These are phyloP conservation scores for Sugiyamaella novakii DNA, from an alignment of 1,139 yeast genomes.

Conservation along the genomic window DNA sequence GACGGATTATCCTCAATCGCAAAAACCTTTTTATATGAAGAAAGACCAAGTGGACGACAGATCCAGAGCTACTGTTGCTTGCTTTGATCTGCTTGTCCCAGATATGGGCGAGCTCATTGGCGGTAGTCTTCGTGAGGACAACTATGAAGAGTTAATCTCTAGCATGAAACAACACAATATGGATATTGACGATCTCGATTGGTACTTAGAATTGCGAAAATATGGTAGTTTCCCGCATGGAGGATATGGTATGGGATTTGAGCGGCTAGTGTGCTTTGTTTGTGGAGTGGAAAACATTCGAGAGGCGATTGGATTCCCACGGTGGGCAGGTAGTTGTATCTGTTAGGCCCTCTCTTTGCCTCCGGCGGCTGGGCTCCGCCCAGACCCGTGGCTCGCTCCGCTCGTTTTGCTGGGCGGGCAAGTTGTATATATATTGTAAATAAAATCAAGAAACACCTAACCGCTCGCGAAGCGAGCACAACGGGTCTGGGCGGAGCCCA, in stretches of 20 bases:
- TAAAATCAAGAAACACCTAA: neutral
- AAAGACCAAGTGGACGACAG: slow-evolving; percentile 40
- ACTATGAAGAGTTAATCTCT: slow-evolving; percentile 48
- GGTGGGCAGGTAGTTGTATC: slow-evolving; percentile 52
- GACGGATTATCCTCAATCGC: slow-evolving; percentile 76
- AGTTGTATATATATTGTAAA: slow-evolving; percentile 11
- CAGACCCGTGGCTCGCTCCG: no score
- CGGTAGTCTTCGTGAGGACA: slow-evolving; percentile 87
- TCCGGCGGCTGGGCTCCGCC: no score
- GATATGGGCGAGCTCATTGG: slow-evolving; percentile 96
- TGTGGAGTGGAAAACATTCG: slow-evolving; percentile 73
- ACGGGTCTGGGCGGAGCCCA: slow-evolving; percentile 5
- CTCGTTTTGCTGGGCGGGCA: no score
- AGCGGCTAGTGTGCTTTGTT: slow-evolving; percentile 73
- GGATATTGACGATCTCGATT: slow-evolving; percentile 56
- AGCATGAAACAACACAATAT: slow-evolving; percentile 53
- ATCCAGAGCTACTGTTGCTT: slow-evolving; percentile 63
- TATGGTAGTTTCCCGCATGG: slow-evolving; percentile 93
- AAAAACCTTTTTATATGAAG: slow-evolving; percentile 93
- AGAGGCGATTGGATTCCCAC: slow-evolving; percentile 86
- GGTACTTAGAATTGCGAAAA: slow-evolving; percentile 77
- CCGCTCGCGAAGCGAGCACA: neutral
- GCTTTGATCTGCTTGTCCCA: slow-evolving; percentile 87
- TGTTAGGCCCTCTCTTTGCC: slow-evolving; percentile 44
- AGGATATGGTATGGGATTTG: slow-evolving; percentile 96